These are phyloP conservation scores for Moesziomyces antarcticus DNA, from an alignment of 1,284 basidiomycete genomes.

Conservation along the genomic window DNA sequence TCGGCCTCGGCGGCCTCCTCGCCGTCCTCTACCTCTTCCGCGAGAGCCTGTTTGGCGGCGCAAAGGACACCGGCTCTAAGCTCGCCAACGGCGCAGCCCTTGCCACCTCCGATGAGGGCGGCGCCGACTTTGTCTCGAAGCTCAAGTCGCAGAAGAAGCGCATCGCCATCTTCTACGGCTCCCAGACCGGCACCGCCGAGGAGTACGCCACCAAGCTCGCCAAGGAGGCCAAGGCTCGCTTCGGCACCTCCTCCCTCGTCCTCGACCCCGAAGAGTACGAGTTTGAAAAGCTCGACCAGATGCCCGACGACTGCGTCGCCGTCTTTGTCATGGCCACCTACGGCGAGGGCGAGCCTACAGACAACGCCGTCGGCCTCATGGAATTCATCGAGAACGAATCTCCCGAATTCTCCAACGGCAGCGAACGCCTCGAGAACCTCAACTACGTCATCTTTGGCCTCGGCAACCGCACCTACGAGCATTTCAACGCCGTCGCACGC, in stretches of 20 bases:
- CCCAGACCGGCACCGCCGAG: constrained; percentile 67
- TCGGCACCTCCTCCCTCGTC: constrained; percentile 65
- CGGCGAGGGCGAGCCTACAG: constrained; percentile 97
- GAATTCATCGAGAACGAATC: constrained; percentile 87
- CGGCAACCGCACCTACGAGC: constrained; percentile 82
- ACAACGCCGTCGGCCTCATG: constrained; percentile 95
- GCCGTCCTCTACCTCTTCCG: constrained; percentile 62
- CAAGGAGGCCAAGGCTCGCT: constrained; percentile 66
- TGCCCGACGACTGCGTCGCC: constrained; percentile 85
- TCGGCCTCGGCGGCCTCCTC: constrained; percentile 48
- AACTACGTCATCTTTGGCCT: constrained; percentile 96
- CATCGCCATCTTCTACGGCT: constrained; percentile 66
- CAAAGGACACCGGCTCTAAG: constrained; percentile 47
- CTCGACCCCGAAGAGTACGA: constrained; percentile 75
- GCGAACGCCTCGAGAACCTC: constrained; percentile 81
- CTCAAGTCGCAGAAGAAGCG: constrained; percentile 63
- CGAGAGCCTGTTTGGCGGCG: constrained; percentile 43
- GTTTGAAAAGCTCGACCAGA: constrained; percentile 90
- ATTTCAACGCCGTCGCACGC: constrained; percentile 89
- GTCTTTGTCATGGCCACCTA: constrained; percentile 98
- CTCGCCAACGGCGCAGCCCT: constrained; percentile 44
- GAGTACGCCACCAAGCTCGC: constrained; percentile 67
- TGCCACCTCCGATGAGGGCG: constrained; percentile 19
- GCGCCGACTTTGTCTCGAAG: constrained; percentile 57
- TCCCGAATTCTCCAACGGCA: constrained; percentile 85